Evolutionary conservation across 108 stramenopile species (phyloP).

Genomic region (Cyclostephanos tholiformis): DNA sequence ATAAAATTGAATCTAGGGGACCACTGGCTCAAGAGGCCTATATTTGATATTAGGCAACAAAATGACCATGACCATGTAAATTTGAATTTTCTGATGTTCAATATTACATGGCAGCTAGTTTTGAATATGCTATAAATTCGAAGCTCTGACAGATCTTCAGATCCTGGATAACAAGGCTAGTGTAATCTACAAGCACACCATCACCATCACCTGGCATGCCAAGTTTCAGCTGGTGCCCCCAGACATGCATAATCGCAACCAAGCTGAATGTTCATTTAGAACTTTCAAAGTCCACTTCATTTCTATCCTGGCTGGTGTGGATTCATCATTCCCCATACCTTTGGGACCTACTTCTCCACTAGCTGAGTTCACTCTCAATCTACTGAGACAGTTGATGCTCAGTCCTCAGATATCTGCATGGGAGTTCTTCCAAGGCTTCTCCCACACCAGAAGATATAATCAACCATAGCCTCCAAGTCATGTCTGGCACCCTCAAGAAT

Average conservation of each 20-base stretch:
- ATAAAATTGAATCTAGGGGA: too few relatives aligned
- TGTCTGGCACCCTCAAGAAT: neutral
- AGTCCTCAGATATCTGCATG: too few relatives aligned
- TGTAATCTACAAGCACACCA: neutral
- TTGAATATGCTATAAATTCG: too few relatives aligned
- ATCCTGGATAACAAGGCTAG: slow-evolving; percentile 17
- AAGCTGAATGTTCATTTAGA: slow-evolving; percentile 53
- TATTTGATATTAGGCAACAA: too few relatives aligned
- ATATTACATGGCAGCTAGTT: too few relatives aligned
- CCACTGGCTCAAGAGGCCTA: too few relatives aligned
- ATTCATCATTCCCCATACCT: slow-evolving; percentile 35
- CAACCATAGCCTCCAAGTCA: slow-evolving; percentile 9
- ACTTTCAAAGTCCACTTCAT: slow-evolving; percentile 60
- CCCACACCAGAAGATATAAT: slow-evolving; percentile 2
- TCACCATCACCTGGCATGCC: slow-evolving; percentile 5
- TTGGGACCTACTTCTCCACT: slow-evolving; percentile 31
- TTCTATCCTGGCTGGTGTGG: slow-evolving; percentile 34
- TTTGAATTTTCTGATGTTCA: too few relatives aligned
- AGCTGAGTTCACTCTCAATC: slow-evolving; percentile 43
- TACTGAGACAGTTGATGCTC: slow-evolving; percentile 49
- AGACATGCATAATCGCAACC: slow-evolving; percentile 47
- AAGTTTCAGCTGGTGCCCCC: slow-evolving; percentile 51
- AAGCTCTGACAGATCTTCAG: too few relatives aligned
- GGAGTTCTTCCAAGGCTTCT: too few relatives aligned
- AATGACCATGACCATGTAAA: too few relatives aligned